Conservation (phyloP, 2,329 filamentous ascomycete genomes). For the Ceratocystiopsis minuta region DNA sequence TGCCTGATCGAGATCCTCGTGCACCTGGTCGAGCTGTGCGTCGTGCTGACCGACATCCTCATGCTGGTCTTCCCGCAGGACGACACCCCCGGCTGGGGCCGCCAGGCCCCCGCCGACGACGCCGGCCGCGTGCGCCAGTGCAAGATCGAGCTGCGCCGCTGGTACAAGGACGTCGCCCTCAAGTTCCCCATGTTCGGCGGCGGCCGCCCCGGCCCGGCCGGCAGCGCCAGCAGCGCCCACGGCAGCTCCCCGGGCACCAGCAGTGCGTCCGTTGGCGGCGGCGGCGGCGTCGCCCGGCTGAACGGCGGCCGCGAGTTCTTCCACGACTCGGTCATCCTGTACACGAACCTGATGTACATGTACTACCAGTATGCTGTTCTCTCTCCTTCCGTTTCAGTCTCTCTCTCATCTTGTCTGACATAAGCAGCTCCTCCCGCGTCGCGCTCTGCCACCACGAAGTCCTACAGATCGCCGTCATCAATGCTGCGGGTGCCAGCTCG, state of each 20-base stretch:
- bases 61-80: conserved; percentile 9
- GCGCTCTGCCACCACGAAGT: conserved; percentile 9
- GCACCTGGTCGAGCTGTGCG: conserved; percentile 7
- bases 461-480: conserved; percentile 21
- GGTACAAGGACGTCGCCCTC: conserved; percentile 6
- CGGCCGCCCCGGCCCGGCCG: neutral
- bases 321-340: conserved; percentile 9
- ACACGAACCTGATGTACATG: conserved; percentile 10
- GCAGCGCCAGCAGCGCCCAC: neutral
- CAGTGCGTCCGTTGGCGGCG: too few species aligned
- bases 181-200: conserved; percentile 6
- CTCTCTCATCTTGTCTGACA: neutral
- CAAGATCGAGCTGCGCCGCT: conserved; percentile 7
- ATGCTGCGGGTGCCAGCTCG: conserved; percentile 11
- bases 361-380: conserved; percentile 7
- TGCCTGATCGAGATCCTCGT: conserved; percentile 7
- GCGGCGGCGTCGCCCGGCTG: neutral
- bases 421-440: conserved; percentile 6
- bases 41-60: conserved; percentile 8
- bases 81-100: conserved; percentile 8
- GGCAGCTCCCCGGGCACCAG: too few species aligned
- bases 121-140: conserved; percentile 5
- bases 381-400: neutral
- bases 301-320: conserved; percentile 3
- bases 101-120: conserved; percentile 3